Base-by-base conservation (phyloP, 176 grass and related monocot species). In the Aegilops longissima region DNA sequence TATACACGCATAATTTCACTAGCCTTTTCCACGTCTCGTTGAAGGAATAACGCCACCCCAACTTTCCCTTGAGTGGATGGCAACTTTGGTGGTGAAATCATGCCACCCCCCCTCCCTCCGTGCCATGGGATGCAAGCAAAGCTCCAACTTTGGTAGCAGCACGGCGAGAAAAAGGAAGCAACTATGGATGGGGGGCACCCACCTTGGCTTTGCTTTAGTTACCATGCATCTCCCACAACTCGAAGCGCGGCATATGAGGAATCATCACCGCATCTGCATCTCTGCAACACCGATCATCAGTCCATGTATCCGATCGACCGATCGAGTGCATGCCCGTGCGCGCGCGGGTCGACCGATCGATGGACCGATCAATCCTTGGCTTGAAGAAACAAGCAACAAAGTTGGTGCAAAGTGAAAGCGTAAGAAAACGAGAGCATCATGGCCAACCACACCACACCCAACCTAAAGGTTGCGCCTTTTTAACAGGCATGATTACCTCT, bases 1-100 rank as follows among this genome's bases (percentile, higher is more conserved):
- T 91, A 91, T 88, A 81, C 86, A 85, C 85, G 86, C 86, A 91
- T 91, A 88, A 91, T 91, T 91, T 91, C 86, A 85, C 85, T 84
- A 67, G 74, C n/a, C 39, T 76, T 59, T 79, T 81, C 25, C 62
- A 40, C 49, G 77, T 88, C 85, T 76, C 84, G 75, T 85, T 82
- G 12, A 5, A 58, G 54, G 54, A 58, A 58, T 58, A 58, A 58
- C 54, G 20, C 16, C 54, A 9, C 20, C 1, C 38, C 23, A 2
- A n/a, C 23, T 80, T 56, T 64, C 67, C 9, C 16, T 80, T 84
- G 81, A 80, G 82, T 88, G 90, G 90, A 91, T 75, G 82, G 77
- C 86, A 85, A 88, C 90, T 91, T 91, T 78, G 86, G 86, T 77
- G 77, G 90, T 88, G 86, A 91, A 91, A 91, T 91, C 86, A 91